Evolutionary conservation across 495 filamentous ascomycete species (phyloP).

Genomic region (Aspergillus olivimuriae): DNA sequence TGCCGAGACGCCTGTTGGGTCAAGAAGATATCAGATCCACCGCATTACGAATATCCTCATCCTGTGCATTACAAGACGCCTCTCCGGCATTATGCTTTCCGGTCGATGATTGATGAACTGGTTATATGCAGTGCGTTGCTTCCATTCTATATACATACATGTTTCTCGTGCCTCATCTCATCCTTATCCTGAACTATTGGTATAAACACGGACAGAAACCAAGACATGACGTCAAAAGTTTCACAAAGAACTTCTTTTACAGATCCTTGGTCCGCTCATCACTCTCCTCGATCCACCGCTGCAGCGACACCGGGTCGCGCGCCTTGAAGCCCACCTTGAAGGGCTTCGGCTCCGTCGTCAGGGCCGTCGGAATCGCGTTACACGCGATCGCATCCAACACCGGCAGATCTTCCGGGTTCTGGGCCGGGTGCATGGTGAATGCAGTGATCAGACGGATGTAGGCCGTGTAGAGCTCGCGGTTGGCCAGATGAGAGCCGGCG

Average conservation of each 20-base stretch:
- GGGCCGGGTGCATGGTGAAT: constrained; percentile 47
- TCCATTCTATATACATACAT: not conserved
- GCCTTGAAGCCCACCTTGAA: constrained; percentile 53
- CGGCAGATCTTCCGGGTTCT: constrained; percentile 38
- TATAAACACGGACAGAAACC: not conserved
- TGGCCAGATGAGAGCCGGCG: constrained; percentile 62
- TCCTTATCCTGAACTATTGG: too few relatives aligned
- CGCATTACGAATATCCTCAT: too few relatives aligned
- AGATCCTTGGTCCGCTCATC: constrained; percentile 54
- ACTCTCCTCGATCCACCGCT: constrained; percentile 49
- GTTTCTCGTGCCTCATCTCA: not conserved
- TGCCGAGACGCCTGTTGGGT: constrained; percentile 1
- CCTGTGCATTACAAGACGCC: too few relatives aligned
- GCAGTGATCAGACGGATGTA: constrained; percentile 63
- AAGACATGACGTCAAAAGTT: not conserved
- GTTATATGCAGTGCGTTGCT: not conserved
- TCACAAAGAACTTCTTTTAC: constrained; percentile 6
- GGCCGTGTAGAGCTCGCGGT: constrained; percentile 61
- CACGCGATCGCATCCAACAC: constrained; percentile 57
- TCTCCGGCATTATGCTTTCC: too few relatives aligned
- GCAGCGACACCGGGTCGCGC: constrained; percentile 37
- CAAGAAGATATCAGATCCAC: too few relatives aligned
- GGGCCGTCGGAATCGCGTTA: constrained; percentile 55
- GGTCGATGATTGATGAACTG: too few relatives aligned
- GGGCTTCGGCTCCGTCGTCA: constrained; percentile 66